Evolutionary conservation across 2,329 filamentous ascomycete species (phyloP), one percentile per base, ranked within the genome.

Genomic region (Colletotrichum gloeosporioides): DNA sequence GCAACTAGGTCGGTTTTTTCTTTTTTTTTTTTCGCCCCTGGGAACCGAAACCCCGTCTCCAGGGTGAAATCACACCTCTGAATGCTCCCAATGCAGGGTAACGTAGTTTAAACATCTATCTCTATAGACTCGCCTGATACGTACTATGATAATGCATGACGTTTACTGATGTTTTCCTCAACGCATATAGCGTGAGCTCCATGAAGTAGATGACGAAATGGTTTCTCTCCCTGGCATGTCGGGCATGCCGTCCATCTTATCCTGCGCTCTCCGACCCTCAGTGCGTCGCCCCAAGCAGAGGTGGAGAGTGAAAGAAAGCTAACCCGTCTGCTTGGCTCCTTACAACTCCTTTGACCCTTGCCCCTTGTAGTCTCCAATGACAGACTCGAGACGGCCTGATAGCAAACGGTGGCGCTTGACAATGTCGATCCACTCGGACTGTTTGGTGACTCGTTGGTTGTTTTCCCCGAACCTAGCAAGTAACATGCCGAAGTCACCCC

Each of bases 401-500:
- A 98, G 89, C 15, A 96, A 90, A 59, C 95, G 92, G 86, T 98
- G 96, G 79, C 96, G 95, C 84, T 94, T 95, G 84, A 98, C 95
- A 39, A 98, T 91, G 75, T 96, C 94, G 49, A 96, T 94, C 96
- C 96, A 98, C 84, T 98, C 93, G 77, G 69, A 65, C n/a, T 78
- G 69, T 49, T 64, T 76, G 22, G 74, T 65, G 32, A 70, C 39
- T 29, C 72, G 65, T 12, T 62, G 39, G 18, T 57, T 22, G 8
- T 69, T 55, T 25, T 55, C 39, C 18, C 88, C 78, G 59, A 91
- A 87, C 70, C 90, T 91, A 39, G 96, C 95, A 74, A 99, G 89
- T 78, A 98, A 91, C 87, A 98, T 91, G 72, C 96, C 94, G 85
- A 99, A 99, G 83, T 99, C 97, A 2, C 95, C 96, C 3, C 97